Evolutionary conservation across 305 asterid species (phyloP).

Genomic region (Fraxinus xanthoxyloides): DNA sequence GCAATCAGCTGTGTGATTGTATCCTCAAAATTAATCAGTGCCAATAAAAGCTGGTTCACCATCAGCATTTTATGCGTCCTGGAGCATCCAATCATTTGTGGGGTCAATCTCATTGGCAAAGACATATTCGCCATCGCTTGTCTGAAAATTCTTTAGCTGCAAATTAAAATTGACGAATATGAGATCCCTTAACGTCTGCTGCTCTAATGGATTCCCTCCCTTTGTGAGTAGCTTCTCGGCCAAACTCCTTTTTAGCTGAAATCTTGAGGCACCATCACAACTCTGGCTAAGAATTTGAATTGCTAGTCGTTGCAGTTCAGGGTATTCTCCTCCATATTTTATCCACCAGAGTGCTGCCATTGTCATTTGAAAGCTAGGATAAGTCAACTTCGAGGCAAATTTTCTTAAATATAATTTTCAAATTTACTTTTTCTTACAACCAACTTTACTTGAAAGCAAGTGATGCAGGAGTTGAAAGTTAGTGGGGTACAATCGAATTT

Average conservation of each 20-base stretch:
- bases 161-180: constrained; percentile 50
- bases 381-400: not conserved
- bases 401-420: not conserved
- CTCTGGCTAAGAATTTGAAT: constrained; percentile 57
- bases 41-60: not conserved
- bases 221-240: constrained; percentile 34
- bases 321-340: constrained; percentile 40
- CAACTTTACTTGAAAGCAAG: not conserved
- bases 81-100: constrained; percentile 32
- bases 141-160: constrained; percentile 39
- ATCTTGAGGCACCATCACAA: constrained; percentile 52
- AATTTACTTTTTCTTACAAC: not conserved
- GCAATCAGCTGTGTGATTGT: not conserved
- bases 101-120: constrained; percentile 17
- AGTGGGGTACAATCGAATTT: no score
- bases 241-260: constrained; percentile 40
- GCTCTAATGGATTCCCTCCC: constrained; percentile 30
- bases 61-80: not conserved
- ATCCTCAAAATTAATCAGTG: constrained; percentile 20
- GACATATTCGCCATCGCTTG: constrained; percentile 4
- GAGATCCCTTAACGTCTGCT: constrained; percentile 31
- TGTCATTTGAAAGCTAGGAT: not conserved
- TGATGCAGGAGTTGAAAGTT: no score
- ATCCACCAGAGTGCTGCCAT: constrained; percentile 75
- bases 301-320: constrained; percentile 58